phyloP scores from a whole-genome alignment of 805 yeast species.

The Priceomyces fermenticarens region DNA sequence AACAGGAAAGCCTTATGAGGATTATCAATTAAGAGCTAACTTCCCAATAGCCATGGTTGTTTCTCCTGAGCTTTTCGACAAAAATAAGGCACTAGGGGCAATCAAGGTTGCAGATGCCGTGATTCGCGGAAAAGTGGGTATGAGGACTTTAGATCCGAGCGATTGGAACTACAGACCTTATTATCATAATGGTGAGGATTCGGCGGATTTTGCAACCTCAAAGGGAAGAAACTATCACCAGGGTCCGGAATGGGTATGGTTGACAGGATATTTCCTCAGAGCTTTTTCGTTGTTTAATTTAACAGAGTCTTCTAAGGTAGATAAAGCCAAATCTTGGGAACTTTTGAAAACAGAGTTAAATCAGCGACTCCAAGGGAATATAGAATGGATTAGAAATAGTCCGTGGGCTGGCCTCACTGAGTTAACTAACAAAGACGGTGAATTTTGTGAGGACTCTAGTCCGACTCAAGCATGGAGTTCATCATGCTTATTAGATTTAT shows the following conservation, averaged over 20 bases:
- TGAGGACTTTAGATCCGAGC: conserved; percentile 88
- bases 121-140: conserved; percentile 86
- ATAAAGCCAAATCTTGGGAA: conserved; percentile 38
- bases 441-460: conserved; percentile 76
- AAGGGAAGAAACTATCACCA: conserved; percentile 97
- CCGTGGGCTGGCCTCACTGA: conserved; percentile 95
- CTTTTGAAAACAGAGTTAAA: conserved; percentile 59
- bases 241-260: conserved; percentile 99
- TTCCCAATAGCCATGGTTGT: conserved; percentile 91
- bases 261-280: conserved; percentile 79
- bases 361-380: conserved; percentile 59
- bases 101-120: conserved; percentile 66
- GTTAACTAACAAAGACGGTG: conserved; percentile 86
- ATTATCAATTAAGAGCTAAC: conserved; percentile 89
- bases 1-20: conserved; percentile 87
- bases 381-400: conserved; percentile 67
- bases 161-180: conserved; percentile 91
- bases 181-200: conserved; percentile 77
- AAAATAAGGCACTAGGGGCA: conserved; percentile 59
- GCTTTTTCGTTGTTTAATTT: conserved; percentile 63
- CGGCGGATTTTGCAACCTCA: conserved; percentile 83
- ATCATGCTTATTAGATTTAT: conserved; percentile 78
- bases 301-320: conserved; percentile 26
- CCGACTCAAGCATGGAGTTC: conserved; percentile 98
- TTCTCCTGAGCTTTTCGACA: conserved; percentile 86